Percentiles rank a stretch among this genome's conserved stretches.
Evolutionary conservation across 352 stramenopile genomes (phyloP).

Genomic region (Globisporangium nagaii): DNA sequence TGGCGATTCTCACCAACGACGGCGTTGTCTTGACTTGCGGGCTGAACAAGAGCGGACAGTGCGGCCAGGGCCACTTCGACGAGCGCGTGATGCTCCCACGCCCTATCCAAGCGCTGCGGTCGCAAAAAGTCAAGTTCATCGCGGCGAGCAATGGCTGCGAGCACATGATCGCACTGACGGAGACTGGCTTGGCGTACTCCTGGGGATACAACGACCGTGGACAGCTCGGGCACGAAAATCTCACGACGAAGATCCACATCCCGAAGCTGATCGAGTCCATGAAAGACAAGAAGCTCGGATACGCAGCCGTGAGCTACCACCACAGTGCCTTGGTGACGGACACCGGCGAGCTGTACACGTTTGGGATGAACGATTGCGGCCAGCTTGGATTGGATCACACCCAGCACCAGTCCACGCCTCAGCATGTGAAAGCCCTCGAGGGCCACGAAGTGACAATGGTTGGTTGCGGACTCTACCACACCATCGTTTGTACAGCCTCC

Average conservation of each 20-base stretch:
- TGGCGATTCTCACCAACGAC: constrained; percentile 78
- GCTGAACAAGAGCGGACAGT: constrained; percentile 87
- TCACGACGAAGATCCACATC: constrained; percentile 79
- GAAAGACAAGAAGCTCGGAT: constrained; percentile 79
- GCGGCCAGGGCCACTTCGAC: constrained; percentile 83
- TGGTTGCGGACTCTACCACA: constrained; percentile 81
- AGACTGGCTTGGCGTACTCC: constrained; percentile 75
- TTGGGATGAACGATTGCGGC: constrained; percentile 88
- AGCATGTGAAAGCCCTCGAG: constrained; percentile 73
- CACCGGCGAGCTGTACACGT: constrained; percentile 75
- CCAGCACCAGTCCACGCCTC: constrained; percentile 63
- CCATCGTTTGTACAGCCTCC: constrained; percentile 58
- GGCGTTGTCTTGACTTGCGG: constrained; percentile 78
- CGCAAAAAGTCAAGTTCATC: constrained; percentile 73
- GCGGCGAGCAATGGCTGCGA: constrained; percentile 87
- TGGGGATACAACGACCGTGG: constrained; percentile 88
- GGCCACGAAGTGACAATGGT: constrained; percentile 73
- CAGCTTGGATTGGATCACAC: constrained; percentile 82
- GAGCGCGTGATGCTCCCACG: constrained; percentile 82
- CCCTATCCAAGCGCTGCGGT: constrained; percentile 70
- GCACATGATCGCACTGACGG: constrained; percentile 82
- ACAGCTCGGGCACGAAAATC: constrained; percentile 80
- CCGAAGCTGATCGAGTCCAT: constrained; percentile 82
- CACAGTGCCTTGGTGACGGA: constrained; percentile 78
- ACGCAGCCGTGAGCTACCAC: constrained; percentile 81